phyloP scores from a whole-genome alignment of 2,329 filamentous ascomycete genomes.

The Colletotrichum sidae region DNA sequence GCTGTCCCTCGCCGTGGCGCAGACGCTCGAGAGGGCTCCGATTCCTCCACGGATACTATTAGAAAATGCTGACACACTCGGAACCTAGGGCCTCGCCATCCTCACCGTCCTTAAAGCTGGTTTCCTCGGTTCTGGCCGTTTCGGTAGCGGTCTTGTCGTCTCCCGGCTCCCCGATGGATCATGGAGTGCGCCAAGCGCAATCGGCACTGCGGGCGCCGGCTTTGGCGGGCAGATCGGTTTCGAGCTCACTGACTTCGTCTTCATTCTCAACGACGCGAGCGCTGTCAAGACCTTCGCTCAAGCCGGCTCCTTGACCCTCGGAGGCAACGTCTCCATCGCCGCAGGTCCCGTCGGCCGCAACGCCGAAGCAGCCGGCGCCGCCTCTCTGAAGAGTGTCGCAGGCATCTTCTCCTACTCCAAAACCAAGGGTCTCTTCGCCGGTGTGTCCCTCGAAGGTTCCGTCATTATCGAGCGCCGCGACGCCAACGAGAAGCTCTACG shows the following conservation, averaged over 20 bases:
- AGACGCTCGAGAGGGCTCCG: slow-evolving; percentile 12
- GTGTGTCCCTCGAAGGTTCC: slow-evolving; percentile 92
- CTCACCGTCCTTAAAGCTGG: slow-evolving; percentile 89
- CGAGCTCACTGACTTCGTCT: slow-evolving; percentile 94
- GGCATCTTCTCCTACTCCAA: slow-evolving; percentile 98
- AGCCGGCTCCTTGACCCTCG: slow-evolving; percentile 88
- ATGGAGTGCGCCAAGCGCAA: slow-evolving; percentile 86
- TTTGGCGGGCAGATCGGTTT: slow-evolving; percentile 90
- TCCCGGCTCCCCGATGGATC: slow-evolving; percentile 80
- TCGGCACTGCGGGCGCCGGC: slow-evolving; percentile 83
- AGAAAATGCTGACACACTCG: slow-evolving; percentile 27
- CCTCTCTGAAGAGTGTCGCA: slow-evolving; percentile 87
- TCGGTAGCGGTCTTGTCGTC: slow-evolving; percentile 85
- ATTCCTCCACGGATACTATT: neutral
- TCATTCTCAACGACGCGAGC: slow-evolving; percentile 92
- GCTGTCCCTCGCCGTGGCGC: slow-evolving; percentile 19
- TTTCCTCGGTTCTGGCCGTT: slow-evolving; percentile 84
- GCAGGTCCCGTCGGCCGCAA: slow-evolving; percentile 94
- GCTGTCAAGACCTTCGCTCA: slow-evolving; percentile 96
- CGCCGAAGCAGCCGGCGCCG: slow-evolving; percentile 94
- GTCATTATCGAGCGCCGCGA: slow-evolving; percentile 95
- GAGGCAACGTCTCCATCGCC: slow-evolving; percentile 95
- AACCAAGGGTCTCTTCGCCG: slow-evolving; percentile 96
- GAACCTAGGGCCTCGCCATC: slow-evolving; percentile 77
- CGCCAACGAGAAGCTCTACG: slow-evolving; percentile 97